Percentiles rank a stretch among this genome's conserved stretches.
These are phyloP conservation scores for Candida sonorensis DNA, from an alignment of 805 yeast genomes.

Conservation along the genomic window DNA sequence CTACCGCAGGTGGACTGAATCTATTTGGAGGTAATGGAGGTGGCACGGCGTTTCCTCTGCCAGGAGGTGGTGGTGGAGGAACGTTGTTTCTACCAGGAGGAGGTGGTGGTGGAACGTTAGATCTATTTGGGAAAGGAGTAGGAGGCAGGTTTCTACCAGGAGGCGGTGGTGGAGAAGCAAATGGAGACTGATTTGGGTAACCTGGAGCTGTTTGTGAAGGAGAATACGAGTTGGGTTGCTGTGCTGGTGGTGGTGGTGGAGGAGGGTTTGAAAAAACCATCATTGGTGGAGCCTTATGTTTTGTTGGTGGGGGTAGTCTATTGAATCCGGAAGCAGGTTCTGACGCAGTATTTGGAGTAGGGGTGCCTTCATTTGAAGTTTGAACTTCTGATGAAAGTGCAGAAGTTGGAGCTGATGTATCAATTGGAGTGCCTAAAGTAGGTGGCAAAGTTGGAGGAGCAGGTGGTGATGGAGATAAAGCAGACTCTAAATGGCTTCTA, in stretches of 20 bases:
- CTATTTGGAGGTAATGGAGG: slow-evolving; percentile 21
- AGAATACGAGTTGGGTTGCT: no score
- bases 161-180: slow-evolving; percentile 1
- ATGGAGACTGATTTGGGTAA: no score
- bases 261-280: slow-evolving; percentile 3
- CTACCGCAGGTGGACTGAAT: slow-evolving; percentile 7
- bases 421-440: slow-evolving; percentile 1
- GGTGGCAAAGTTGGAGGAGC: slow-evolving; percentile 6
- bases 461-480: slow-evolving; percentile 8
- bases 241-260: slow-evolving; percentile 4
- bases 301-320: slow-evolving; percentile 10
- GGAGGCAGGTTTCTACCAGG: not conserved
- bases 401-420: slow-evolving; percentile 11
- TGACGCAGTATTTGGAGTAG: slow-evolving; percentile 7
- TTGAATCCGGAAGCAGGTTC: slow-evolving; percentile 7
- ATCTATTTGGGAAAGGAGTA: not conserved
- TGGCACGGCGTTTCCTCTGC: slow-evolving; percentile 30
- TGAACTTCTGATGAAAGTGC: slow-evolving; percentile 7
- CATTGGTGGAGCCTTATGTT: slow-evolving; percentile 15
- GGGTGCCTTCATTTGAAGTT: no score
- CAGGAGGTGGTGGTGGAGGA: slow-evolving; percentile 27
- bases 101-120: slow-evolving; percentile 15
- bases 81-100: slow-evolving; percentile 18
- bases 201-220: not conserved
- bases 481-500: not conserved